Base-by-base conservation (phyloP, 2,329 filamentous ascomycete species). In the Magnaporthiopsis incrustans region DNA sequence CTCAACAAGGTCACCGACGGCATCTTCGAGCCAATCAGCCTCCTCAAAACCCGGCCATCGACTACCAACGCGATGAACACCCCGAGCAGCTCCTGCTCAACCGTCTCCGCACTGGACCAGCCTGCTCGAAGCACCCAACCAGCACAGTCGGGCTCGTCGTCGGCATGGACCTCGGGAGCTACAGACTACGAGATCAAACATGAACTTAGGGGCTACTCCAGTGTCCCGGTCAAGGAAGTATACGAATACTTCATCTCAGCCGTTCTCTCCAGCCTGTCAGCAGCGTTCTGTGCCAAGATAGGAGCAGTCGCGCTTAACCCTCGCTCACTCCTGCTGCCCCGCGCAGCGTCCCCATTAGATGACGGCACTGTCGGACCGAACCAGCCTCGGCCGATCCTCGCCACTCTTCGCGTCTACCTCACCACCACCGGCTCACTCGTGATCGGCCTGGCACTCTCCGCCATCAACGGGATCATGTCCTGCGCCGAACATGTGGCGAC, bases 391-490 rank as follows among this genome's bases (percentile, higher is more conserved):
- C 66, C 81, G 3, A 72, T 83, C 27, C 66, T 77, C 3, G 83
- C 80, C 3, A 84, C 81, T 8, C 77, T 86, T 22, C 79, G 80
- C 60, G 77, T 81, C 11, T 83, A 84, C 66, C 70, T 86, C 62
- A 86, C 84, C 7, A 85, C 82, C 1, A 82, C 81, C 0, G 84
- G 84, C 2, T 78, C 78, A 14, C 74, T 87, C 10, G 72, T 86
- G 18, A 74, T 85, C 32, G 79, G 77, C 57, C 69, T 86, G 32
- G 77, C 75, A 56, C 76, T 85, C 61, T 77, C 80, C 4, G 70
- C 77, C 56, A 79, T 82, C 57, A 74, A 78, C 53, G 82, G 80
- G 8, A 72, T 86, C 56, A 70, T 78, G 18, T 77, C 77, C 1
- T 73, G 81, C 26, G 78, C 81, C 22, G 79, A 84, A 66, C 72